A percentile compares a stretch with the other conserved stretches of the same genome.
Conservation (phyloP, 331 rosid genomes). For the Quercus phellos region DNA sequence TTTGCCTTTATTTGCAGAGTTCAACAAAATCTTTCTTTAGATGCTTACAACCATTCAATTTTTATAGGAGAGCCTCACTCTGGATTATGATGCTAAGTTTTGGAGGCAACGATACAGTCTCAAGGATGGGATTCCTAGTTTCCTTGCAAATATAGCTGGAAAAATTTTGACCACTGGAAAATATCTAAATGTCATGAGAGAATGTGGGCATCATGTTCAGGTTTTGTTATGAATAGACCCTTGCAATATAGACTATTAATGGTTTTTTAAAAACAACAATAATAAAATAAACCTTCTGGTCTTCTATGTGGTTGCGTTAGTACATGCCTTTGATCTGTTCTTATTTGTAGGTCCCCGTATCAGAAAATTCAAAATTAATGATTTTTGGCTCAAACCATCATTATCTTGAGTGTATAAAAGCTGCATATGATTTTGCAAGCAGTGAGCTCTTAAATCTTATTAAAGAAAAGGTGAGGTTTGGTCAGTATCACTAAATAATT, state of each 20-base stretch:
- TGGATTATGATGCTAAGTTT: slow-evolving; percentile 85
- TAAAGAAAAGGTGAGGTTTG: slow-evolving; percentile 72
- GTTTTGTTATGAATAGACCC: slow-evolving; percentile 33
- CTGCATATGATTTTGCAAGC: slow-evolving; percentile 91
- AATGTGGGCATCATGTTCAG: slow-evolving; percentile 97
- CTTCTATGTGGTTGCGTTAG: neutral
- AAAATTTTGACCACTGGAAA: slow-evolving; percentile 96
- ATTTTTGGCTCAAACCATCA: slow-evolving; percentile 89
- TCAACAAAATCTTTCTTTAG: slow-evolving; percentile 21
- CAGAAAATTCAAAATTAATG: slow-evolving; percentile 77
- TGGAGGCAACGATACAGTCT: slow-evolving; percentile 94
- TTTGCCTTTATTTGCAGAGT: slow-evolving; percentile 10
- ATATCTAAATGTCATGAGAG: slow-evolving; percentile 97
- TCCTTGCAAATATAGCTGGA: slow-evolving; percentile 73
- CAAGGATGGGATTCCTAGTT: slow-evolving; percentile 96
- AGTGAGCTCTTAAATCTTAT: slow-evolving; percentile 88
- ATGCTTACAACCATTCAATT: slow-evolving; percentile 24
- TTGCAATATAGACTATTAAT: neutral
- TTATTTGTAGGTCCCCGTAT: slow-evolving; percentile 64
- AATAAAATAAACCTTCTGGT: neutral
- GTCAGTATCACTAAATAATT: neutral
- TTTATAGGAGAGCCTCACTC: slow-evolving; percentile 86
- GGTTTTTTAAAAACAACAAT: neutral
- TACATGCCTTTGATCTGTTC: slow-evolving; percentile 21
- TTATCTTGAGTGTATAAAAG: slow-evolving; percentile 89